These are phyloP conservation scores for Mortierella sp. DNA, from an alignment of 371 early-diverging fungal species.

Conservation along the genomic window DNA sequence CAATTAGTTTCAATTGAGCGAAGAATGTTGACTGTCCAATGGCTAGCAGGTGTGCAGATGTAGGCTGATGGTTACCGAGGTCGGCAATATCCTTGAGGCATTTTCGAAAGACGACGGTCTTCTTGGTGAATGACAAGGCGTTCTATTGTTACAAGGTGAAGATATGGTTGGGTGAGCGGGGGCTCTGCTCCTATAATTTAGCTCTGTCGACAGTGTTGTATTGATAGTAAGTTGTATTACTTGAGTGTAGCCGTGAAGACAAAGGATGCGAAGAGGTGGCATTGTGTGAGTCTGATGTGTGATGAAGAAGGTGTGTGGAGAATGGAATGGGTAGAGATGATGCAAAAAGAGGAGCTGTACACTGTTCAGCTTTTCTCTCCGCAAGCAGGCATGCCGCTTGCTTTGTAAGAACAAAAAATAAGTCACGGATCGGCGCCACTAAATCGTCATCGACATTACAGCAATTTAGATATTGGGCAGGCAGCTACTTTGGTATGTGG, in stretches of 20 bases:
- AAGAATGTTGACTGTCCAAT: not conserved
- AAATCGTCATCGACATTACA: not conserved
- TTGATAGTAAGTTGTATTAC: not conserved
- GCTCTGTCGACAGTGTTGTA: not conserved
- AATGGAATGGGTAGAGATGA: not conserved
- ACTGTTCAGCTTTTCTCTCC: not conserved
- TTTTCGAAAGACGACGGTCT: constrained; percentile 78
- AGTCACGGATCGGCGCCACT: constrained; percentile 15
- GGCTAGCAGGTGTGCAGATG: not conserved
- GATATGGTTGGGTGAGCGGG: not conserved
- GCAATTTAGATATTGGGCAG: no score
- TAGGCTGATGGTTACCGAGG: constrained; percentile 60
- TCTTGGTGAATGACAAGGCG: constrained; percentile 72
- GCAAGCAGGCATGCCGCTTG: not conserved
- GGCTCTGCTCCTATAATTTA: not conserved
- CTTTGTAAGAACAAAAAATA: not conserved
- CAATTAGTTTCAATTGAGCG: not conserved
- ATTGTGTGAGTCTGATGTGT: not conserved
- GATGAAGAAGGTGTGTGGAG: not conserved
- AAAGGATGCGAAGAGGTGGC: constrained; percentile 66
- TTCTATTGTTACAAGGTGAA: constrained; percentile 60
- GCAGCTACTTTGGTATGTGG: not conserved
- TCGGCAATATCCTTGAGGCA: constrained; percentile 72
- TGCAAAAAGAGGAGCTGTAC: not conserved
- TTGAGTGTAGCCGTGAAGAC: constrained; percentile 82